A percentile compares a stretch with the other conserved stretches of the same genome.
These are phyloP conservation scores for Aureobasidium uvarum DNA, from an alignment of 2,329 filamentous ascomycete species.

Conservation along the genomic window DNA sequence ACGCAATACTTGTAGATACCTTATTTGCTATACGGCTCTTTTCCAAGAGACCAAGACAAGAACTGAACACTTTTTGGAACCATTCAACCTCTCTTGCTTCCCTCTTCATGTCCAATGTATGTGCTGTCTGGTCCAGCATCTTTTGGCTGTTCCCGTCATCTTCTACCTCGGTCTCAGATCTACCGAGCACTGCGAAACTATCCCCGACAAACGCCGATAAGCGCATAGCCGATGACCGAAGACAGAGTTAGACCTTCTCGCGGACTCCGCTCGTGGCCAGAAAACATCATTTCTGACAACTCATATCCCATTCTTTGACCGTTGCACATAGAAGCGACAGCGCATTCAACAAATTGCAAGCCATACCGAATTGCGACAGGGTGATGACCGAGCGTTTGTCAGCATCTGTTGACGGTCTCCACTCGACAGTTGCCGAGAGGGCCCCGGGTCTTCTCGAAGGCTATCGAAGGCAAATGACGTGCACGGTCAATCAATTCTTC, in stretches of 20 bases:
- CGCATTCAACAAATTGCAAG: neutral
- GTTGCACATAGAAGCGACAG: neutral
- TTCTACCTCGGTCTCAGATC: neutral
- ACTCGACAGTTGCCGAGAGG: constrained; percentile 14
- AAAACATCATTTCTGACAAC: neutral
- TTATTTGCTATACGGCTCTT: constrained; percentile 5
- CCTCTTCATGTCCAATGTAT: neutral
- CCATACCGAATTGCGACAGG: neutral
- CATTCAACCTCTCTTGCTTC: neutral
- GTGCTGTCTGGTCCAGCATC: neutral
- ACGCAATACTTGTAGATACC: constrained; percentile 21
- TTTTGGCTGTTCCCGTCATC: neutral
- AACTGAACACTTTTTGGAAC: constrained; percentile 18
- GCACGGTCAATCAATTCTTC: constrained; percentile 18
- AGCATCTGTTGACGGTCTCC: constrained; percentile 8
- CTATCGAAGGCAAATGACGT: constrained; percentile 26
- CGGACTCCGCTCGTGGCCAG: neutral
- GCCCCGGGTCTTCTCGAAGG: constrained; percentile 16
- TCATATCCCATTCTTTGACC: neutral
- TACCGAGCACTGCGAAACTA: neutral
- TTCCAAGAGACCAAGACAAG: neutral
- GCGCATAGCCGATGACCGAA: neutral
- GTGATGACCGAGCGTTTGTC: constrained; percentile 6
- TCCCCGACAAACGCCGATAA: constrained; percentile 1
- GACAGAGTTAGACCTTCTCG: neutral